These are phyloP conservation scores for Starmera quercuum DNA, from an alignment of 805 yeast species.

Conservation along the genomic window DNA sequence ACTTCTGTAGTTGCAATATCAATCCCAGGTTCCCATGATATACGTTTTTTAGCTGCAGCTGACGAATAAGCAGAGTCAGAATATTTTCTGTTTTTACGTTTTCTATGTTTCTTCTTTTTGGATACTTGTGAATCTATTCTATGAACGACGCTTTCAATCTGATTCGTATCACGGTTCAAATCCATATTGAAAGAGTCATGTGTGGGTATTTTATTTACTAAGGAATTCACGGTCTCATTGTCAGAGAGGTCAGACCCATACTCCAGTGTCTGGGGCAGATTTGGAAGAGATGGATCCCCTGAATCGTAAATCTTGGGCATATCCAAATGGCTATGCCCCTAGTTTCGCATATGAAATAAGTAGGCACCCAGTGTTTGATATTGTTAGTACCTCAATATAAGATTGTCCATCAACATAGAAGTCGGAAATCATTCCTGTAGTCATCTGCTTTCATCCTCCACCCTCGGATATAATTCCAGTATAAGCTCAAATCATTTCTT, in stretches of 20 bases:
- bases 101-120: constrained; percentile 3
- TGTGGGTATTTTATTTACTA: background rate
- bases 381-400: no score
- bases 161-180: no score
- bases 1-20: constrained; percentile 44
- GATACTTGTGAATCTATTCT: no score
- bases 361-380: no score
- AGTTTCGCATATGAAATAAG: no score
- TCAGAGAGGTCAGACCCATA: constrained; percentile 15
- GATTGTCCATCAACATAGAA: no score
- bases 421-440: no score
- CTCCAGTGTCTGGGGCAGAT: constrained; percentile 25
- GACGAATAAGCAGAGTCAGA: constrained; percentile 28
- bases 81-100: constrained; percentile 20
- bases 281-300: constrained; percentile 32
- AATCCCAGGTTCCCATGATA: constrained; percentile 57
- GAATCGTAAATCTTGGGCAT: constrained; percentile 26
- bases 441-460: no score
- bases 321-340: no score
- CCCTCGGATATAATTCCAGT: no score
- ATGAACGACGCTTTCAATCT: no score
- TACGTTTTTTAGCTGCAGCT: constrained; percentile 27
- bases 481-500: no score
- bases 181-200: background rate
- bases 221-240: background rate